Evolutionary conservation across 495 filamentous ascomycete species (phyloP).

Genomic region (Aspergillus incahuasiensis): DNA sequence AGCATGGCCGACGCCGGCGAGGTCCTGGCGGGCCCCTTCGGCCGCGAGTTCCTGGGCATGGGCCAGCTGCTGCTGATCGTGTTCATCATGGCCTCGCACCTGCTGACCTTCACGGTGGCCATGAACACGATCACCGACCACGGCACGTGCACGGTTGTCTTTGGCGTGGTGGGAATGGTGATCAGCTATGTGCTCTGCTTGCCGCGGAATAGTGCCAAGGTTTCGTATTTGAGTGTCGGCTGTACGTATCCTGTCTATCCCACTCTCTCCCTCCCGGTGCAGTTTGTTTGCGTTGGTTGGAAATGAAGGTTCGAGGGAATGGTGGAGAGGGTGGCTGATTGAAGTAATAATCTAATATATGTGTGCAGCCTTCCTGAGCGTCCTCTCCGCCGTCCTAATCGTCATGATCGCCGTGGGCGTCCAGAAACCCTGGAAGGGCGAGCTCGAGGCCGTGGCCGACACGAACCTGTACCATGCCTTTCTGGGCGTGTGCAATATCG

Average conservation of each 20-base stretch:
- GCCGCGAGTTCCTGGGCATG: conserved; percentile 57
- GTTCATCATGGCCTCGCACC: conserved; percentile 70
- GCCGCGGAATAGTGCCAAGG: conserved; percentile 57
- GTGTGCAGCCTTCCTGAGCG: conserved; percentile 28
- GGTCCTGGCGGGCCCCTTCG: conserved; percentile 58
- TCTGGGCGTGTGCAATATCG: conserved; percentile 66
- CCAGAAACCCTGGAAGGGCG: conserved; percentile 28
- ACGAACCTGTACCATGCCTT: conserved; percentile 40
- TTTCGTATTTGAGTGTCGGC: conserved; percentile 59
- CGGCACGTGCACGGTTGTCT: conserved; percentile 63
- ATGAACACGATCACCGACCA: conserved; percentile 62
- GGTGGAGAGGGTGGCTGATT: no score
- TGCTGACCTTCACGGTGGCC: conserved; percentile 68
- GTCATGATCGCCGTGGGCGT: conserved; percentile 68
- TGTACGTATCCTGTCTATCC: conserved; percentile 27
- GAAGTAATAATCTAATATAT: no score
- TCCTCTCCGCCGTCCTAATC: conserved; percentile 50
- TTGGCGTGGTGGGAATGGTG: conserved; percentile 58
- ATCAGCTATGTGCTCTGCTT: conserved; percentile 59
- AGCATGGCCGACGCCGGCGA: conserved; percentile 69
- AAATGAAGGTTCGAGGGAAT: no score
- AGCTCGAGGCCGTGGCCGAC: conserved; percentile 27
- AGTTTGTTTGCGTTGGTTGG: background rate
- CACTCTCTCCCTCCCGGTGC: background rate
- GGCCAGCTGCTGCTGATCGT: conserved; percentile 60